Conservation (phyloP, 2,329 filamentous ascomycete genomes). For the Fusarium coicis region DNA sequence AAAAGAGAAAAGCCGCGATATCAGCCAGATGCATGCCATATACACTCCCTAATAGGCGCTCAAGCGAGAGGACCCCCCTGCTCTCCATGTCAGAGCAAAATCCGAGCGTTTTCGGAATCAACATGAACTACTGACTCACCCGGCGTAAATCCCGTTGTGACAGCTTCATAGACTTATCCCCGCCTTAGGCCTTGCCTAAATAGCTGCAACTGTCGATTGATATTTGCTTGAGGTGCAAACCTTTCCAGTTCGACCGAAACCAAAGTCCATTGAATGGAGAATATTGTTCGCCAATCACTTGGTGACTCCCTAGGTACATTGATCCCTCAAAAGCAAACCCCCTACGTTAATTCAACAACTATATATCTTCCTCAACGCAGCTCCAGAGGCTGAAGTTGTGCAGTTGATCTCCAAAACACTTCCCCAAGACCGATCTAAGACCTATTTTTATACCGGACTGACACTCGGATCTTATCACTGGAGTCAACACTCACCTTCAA, state of each 20-base stretch:
- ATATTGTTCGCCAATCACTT: not conserved
- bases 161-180: constrained; percentile 14
- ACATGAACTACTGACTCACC: constrained; percentile 30
- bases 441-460: not conserved
- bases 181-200: not conserved
- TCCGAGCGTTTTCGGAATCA: constrained; percentile 3
- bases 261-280: not conserved
- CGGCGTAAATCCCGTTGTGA: constrained; percentile 29
- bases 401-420: not conserved
- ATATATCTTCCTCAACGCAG: not conserved
- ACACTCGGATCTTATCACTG: not conserved
- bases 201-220: not conserved
- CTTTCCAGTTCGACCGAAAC: not conserved
- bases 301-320: not conserved
- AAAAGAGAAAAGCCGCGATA: not conserved
- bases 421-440: not conserved
- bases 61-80: not conserved
- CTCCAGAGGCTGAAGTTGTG: not conserved
- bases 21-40: not conserved
- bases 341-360: not conserved
- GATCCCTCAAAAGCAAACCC: not conserved
- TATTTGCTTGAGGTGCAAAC: not conserved
- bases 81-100: not conserved
- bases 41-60: not conserved
- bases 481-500: not conserved